Evolutionary conservation across 495 filamentous ascomycete genomes (phyloP).

Genomic region (Chaetomium cochliodes): DNA sequence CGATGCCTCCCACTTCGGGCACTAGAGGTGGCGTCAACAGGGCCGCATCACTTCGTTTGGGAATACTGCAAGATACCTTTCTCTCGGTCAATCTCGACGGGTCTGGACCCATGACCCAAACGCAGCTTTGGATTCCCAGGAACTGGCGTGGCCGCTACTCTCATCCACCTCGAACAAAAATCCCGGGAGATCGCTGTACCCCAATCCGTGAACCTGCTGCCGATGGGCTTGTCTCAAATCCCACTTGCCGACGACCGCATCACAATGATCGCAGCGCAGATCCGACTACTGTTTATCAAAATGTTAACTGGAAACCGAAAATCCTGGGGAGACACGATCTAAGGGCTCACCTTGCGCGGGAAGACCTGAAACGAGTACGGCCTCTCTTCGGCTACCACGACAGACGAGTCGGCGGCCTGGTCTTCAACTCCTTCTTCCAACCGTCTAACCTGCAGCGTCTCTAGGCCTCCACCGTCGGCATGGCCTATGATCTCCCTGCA

Average conservation of each 20-base stretch:
- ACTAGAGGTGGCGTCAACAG: too few species aligned
- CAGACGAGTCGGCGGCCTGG: neutral
- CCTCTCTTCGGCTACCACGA: neutral
- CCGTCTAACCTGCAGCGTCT: neutral
- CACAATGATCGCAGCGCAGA: slow-evolving; percentile 1
- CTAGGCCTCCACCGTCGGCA: neutral
- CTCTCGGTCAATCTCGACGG: too few species aligned
- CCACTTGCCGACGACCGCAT: neutral
- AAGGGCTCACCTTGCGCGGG: neutral
- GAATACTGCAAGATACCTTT: too few species aligned
- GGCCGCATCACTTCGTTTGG: too few species aligned
- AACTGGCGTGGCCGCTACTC: too few species aligned
- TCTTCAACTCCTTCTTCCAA: neutral
- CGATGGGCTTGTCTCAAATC: neutral
- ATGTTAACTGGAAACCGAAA: neutral
- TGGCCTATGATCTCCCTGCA: neutral
- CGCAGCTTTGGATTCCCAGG: too few species aligned
- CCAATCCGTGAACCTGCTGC: neutral
- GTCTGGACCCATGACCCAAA: too few species aligned
- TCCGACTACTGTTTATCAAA: neutral
- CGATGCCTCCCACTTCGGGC: too few species aligned
- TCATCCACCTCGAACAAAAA: neutral
- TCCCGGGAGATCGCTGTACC: neutral
- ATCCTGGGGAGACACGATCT: neutral
- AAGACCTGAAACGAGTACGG: neutral